Percentiles rank a stretch among this genome's conserved stretches.
phyloP scores from a whole-genome alignment of 306 rosid species.

The Cucumis melo region DNA sequence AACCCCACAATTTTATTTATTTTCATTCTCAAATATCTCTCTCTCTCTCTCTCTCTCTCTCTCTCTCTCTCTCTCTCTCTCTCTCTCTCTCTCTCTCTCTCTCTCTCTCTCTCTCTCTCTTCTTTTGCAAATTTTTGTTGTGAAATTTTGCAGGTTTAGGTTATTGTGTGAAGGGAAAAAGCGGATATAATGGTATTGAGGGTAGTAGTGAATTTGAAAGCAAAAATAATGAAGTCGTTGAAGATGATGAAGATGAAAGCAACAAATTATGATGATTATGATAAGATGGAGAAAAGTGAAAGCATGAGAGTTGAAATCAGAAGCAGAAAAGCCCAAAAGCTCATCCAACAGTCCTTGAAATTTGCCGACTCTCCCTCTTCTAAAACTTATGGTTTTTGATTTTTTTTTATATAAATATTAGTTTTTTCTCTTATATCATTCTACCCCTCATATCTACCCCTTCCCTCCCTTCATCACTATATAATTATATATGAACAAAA shows the following conservation, averaged over 20 bases:
- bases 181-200: constrained; percentile 36
- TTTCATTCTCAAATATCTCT: not conserved
- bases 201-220: constrained; percentile 45
- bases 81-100: too few species aligned
- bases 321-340: constrained; percentile 75
- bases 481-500: too few species aligned
- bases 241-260: constrained; percentile 28
- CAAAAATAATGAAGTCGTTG: constrained; percentile 43
- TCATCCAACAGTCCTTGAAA: constrained; percentile 60
- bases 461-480: too few species aligned
- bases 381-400: constrained; percentile 33
- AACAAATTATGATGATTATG: constrained; percentile 13
- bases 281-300: constrained; percentile 90
- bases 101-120: not conserved
- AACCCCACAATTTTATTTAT: not conserved
- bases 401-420: too few species aligned
- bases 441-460: too few species aligned
- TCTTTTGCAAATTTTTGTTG: not conserved
- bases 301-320: constrained; percentile 92
- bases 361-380: constrained; percentile 69
- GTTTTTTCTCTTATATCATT: too few species aligned
- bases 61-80: not conserved
- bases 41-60: not conserved
- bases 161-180: too few species aligned
- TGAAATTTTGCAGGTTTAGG: not conserved